Percentiles rank a stretch among this genome's conserved stretches.
Conservation (phyloP, 2,329 filamentous ascomycete species). For the Aspergillus fijiensis region DNA sequence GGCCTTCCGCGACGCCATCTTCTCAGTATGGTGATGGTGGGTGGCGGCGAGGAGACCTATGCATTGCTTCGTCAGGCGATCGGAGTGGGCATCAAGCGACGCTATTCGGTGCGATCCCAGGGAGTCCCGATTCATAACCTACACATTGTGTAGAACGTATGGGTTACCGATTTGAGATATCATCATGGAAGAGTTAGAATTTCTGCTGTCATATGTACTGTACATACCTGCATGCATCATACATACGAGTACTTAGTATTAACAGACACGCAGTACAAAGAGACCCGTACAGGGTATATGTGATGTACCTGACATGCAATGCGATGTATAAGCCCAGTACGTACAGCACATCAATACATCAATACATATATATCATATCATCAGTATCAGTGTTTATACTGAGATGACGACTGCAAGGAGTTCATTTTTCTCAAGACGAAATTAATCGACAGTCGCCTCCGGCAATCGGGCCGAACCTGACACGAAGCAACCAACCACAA, state of each 20-base stretch:
- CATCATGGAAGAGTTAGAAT: not conserved
- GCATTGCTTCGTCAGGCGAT: constrained; percentile 61
- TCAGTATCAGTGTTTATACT: too few species aligned
- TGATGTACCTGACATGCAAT: too few species aligned
- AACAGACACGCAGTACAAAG: too few species aligned
- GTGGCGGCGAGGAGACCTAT: constrained; percentile 67
- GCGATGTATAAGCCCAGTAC: too few species aligned
- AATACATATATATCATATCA: too few species aligned
- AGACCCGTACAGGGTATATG: too few species aligned
- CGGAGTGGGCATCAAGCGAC: constrained; percentile 71
- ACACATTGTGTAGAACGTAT: constrained; percentile 53
- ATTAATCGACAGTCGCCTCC: not conserved
- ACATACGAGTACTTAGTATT: not conserved
- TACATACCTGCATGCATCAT: not conserved
- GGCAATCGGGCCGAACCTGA: not conserved
- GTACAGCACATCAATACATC: too few species aligned
- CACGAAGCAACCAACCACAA: not conserved
- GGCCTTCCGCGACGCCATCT: constrained; percentile 69
- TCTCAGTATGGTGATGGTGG: constrained; percentile 81
- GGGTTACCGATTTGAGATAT: not conserved
- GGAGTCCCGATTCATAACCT: constrained; percentile 78
- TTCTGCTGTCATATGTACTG: not conserved
- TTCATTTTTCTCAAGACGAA: not conserved
- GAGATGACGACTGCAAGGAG: too few species aligned
- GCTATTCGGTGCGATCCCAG: constrained; percentile 79